phyloP scores from a whole-genome alignment of 2,329 filamentous ascomycete genomes.

The Chaetothyriales sp. region DNA sequence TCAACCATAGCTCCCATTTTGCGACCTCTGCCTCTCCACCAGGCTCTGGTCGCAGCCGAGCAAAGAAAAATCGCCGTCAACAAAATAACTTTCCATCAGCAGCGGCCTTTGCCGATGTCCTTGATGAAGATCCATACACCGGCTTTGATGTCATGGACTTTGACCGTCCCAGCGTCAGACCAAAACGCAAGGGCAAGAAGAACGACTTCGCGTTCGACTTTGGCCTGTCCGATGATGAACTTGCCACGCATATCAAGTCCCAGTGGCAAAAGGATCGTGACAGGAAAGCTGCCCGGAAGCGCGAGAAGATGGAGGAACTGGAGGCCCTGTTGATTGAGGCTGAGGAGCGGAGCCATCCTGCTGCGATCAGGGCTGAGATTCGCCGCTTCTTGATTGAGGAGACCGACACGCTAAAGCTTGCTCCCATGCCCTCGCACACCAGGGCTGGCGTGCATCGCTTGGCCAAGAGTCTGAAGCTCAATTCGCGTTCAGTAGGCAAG shows the following conservation, averaged over 20 bases:
- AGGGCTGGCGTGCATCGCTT: slow-evolving; percentile 70
- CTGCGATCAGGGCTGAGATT: slow-evolving; percentile 59
- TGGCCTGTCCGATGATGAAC: slow-evolving; percentile 45
- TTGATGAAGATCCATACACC: slow-evolving; percentile 46
- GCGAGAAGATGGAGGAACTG: slow-evolving; percentile 53
- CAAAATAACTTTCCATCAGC: slow-evolving; percentile 37
- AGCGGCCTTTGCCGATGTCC: slow-evolving; percentile 40
- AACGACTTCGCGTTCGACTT: slow-evolving; percentile 40
- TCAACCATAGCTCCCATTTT: slow-evolving; percentile 10
- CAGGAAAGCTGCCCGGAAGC: slow-evolving; percentile 57
- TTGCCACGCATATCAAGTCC: slow-evolving; percentile 43
- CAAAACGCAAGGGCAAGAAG: slow-evolving; percentile 48
- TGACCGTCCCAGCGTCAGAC: slow-evolving; percentile 51
- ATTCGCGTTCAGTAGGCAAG: slow-evolving; percentile 67
- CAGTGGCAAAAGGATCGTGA: slow-evolving; percentile 53
- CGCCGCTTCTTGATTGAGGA: slow-evolving; percentile 16
- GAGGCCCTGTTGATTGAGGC: slow-evolving; percentile 48
- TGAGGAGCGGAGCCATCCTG: slow-evolving; percentile 38
- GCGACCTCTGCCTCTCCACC: slow-evolving; percentile 10
- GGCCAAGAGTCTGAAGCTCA: slow-evolving; percentile 59
- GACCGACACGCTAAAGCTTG: slow-evolving; percentile 42
- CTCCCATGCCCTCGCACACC: slow-evolving; percentile 66
- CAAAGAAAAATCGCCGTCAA: slow-evolving; percentile 16
- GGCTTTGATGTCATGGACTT: slow-evolving; percentile 80
- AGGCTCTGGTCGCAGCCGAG: slow-evolving; percentile 14